phyloP scores from a whole-genome alignment of 139 green algal species.

The Chlamydomonas incerta region DNA sequence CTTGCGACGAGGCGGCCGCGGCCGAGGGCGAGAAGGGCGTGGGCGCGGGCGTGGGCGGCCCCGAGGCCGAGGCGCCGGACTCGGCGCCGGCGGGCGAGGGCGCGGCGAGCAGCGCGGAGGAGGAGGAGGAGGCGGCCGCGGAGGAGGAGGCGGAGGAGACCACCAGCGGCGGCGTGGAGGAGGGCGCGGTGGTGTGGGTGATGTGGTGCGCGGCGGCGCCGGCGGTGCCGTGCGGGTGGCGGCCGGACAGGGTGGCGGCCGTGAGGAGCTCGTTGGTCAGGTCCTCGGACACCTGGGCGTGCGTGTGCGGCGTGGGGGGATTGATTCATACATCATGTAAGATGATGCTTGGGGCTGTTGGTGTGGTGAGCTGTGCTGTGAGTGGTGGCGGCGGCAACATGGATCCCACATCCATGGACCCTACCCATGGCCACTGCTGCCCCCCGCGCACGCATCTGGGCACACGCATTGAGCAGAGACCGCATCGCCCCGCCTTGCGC shows the following conservation, averaged over 20 bases:
- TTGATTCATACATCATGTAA: no score
- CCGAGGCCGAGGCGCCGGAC: background rate
- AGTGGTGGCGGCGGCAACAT: no score
- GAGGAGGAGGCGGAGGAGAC: background rate
- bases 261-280: slow-evolving; percentile 44
- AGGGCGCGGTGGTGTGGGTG: no score
- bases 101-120: background rate
- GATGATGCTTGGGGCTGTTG: no score
- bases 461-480: no score
- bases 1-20: background rate
- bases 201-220: no score
- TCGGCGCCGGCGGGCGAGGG: background rate
- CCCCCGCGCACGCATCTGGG: no score
- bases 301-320: no score
- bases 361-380: no score
- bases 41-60: background rate
- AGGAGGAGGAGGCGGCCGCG: background rate
- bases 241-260: slow-evolving; percentile 23
- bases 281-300: slow-evolving; percentile 42
- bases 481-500: no score
- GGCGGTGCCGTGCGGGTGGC: background rate
- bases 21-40: background rate
- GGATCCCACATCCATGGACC: no score
- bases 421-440: no score
- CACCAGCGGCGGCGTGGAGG: background rate